These are phyloP conservation scores for Candida buenavistaensis DNA, from an alignment of 1,139 yeast genomes.

Conservation along the genomic window DNA sequence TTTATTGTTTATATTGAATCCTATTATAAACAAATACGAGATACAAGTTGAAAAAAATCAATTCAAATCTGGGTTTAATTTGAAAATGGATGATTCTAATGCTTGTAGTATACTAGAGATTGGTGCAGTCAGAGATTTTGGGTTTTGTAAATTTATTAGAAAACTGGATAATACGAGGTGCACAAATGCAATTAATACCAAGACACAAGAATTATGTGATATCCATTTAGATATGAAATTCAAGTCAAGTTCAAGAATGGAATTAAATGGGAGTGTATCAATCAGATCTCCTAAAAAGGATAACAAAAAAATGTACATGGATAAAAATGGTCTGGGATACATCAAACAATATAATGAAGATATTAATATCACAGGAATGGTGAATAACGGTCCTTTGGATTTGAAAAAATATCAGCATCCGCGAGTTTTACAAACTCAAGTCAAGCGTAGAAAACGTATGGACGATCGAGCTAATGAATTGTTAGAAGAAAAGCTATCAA, in stretches of 20 bases:
- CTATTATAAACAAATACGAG: slow-evolving; percentile 43
- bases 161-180: slow-evolving; percentile 53
- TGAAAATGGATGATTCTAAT: slow-evolving; percentile 51
- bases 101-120: slow-evolving; percentile 62
- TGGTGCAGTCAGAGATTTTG: slow-evolving; percentile 72
- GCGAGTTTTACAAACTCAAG: slow-evolving; percentile 37
- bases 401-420: slow-evolving; percentile 44
- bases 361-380: slow-evolving; percentile 18
- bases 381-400: slow-evolving; percentile 15
- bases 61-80: slow-evolving; percentile 49
- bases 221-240: slow-evolving; percentile 67
- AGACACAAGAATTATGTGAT: slow-evolving; percentile 59
- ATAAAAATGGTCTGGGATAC: slow-evolving; percentile 13
- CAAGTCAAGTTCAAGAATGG: slow-evolving; percentile 63
- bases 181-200: slow-evolving; percentile 55
- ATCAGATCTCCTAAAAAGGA: slow-evolving; percentile 35
- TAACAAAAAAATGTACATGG: slow-evolving; percentile 25
- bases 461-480: slow-evolving; percentile 35
- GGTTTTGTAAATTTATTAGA: slow-evolving; percentile 57
- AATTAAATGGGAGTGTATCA: slow-evolving; percentile 63
- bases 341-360: slow-evolving; percentile 25
- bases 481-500: slow-evolving; percentile 30
- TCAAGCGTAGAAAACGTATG: slow-evolving; percentile 31
- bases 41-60: slow-evolving; percentile 5
- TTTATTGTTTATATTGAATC: slow-evolving; percentile 72